Conservation (phyloP, 1,284 basidiomycete species). For the Leucocoprinus gongylophorus region DNA sequence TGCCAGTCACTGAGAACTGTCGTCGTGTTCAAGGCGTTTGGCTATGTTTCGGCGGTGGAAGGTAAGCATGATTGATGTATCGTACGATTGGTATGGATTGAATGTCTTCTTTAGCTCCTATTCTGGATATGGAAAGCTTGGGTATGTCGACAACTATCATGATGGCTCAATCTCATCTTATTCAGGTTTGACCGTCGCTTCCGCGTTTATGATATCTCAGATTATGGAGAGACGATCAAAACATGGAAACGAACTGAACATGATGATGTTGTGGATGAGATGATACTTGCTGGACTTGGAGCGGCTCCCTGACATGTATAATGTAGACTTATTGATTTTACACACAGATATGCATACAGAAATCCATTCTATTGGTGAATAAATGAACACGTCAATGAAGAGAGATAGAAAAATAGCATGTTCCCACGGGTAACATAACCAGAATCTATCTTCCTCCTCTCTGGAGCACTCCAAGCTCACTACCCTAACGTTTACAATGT, state of each 20-base stretch:
- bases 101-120: conserved; percentile 50
- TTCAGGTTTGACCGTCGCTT: conserved; percentile 82
- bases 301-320: conserved; percentile 27
- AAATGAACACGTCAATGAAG: neutral
- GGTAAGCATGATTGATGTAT: conserved; percentile 36
- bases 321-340: conserved; percentile 4
- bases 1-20: conserved; percentile 80
- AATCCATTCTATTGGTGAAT: neutral
- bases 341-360: conserved; percentile 3
- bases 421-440: conserved; percentile 6
- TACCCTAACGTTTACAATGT: conserved; percentile 17
- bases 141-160: conserved; percentile 33
- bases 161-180: conserved; percentile 3
- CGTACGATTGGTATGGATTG: neutral
- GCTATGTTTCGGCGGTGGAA: conserved; percentile 94
- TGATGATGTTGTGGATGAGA: conserved; percentile 61
- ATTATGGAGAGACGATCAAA: conserved; percentile 84
- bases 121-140: conserved; percentile 76
- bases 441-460: neutral
- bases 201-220: conserved; percentile 75
- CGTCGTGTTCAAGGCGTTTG: conserved; percentile 78
- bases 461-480: neutral
- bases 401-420: too few relatives aligned
- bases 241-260: conserved; percentile 86
- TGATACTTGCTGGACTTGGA: conserved; percentile 50